Evolutionary conservation across 345 rosid genomes (phyloP).

Genomic region (Clausena lansium): DNA sequence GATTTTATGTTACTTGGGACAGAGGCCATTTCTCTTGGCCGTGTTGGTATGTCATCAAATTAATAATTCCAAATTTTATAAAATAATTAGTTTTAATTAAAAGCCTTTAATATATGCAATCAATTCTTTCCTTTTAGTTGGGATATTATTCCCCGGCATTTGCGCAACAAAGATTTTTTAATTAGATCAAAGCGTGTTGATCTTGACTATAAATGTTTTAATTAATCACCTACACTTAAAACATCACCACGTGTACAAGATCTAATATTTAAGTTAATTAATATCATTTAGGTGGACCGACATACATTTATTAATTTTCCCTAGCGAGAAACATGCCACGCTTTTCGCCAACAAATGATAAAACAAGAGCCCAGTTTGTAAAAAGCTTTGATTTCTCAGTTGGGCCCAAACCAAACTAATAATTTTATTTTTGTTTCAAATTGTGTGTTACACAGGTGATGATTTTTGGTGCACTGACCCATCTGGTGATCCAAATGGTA

Average conservation of each 20-base stretch:
- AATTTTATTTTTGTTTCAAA: not conserved
- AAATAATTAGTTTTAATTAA: too few species aligned
- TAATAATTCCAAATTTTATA: not conserved
- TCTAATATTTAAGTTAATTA: not conserved
- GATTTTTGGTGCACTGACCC: constrained; percentile 99
- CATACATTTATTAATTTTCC: not conserved
- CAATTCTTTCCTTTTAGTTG: not conserved
- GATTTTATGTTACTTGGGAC: constrained; percentile 99
- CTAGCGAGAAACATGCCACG: not conserved
- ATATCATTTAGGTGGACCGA: not conserved
- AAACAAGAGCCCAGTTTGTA: not conserved
- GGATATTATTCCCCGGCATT: not conserved
- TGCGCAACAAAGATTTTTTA: not conserved
- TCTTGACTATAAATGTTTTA: not conserved
- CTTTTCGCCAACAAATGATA: not conserved
- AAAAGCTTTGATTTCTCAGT: not conserved
- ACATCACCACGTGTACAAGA: not conserved
- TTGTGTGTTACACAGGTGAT: constrained; percentile 51
- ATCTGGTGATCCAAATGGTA: constrained; percentile 91
- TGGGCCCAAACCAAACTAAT: constrained; percentile 11
- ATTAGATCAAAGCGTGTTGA: not conserved
- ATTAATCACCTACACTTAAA: too few species aligned
- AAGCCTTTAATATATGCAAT: too few species aligned
- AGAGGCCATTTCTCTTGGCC: constrained; percentile 89
- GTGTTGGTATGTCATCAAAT: constrained; percentile 65